phyloP scores from a whole-genome alignment of 2,329 filamentous ascomycete species.

The Penicillium polonicum region DNA sequence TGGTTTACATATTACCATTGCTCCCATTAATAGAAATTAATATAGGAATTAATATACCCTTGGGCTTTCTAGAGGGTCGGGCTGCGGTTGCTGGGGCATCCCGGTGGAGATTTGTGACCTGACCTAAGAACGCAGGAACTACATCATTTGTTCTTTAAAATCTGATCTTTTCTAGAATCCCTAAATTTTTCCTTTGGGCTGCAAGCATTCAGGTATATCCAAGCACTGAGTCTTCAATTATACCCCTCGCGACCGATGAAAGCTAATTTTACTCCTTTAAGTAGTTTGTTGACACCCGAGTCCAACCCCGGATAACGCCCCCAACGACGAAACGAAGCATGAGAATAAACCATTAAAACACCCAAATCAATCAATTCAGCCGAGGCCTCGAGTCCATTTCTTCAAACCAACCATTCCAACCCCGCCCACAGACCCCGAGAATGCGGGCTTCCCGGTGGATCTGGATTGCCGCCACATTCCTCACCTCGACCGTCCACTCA shows the following conservation, averaged over 20 bases:
- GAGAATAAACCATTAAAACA: not conserved
- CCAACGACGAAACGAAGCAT: slow-evolving; percentile 13
- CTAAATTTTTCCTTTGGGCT: not conserved
- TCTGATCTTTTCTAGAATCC: slow-evolving; percentile 1
- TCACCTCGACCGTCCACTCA: slow-evolving; percentile 32
- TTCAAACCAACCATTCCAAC: not conserved
- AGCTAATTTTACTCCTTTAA: slow-evolving; percentile 29
- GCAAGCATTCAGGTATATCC: not conserved
- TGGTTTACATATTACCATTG: not conserved
- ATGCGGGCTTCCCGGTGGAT: slow-evolving; percentile 38
- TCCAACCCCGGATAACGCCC: slow-evolving; percentile 11
- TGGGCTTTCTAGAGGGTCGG: slow-evolving; percentile 14
- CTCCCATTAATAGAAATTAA: not conserved
- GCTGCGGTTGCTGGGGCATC: slow-evolving; percentile 37
- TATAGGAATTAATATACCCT: not conserved
- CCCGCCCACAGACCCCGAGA: slow-evolving; percentile 17
- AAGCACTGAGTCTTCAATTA: not conserved
- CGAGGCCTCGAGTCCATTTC: not conserved
- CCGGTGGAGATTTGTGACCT: slow-evolving; percentile 31
- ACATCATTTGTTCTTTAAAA: slow-evolving; percentile 19
- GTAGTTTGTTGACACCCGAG: slow-evolving; percentile 37
- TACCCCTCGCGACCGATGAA: not conserved
- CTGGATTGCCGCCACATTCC: slow-evolving; percentile 33
- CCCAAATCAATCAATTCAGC: not conserved
- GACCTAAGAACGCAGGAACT: slow-evolving; percentile 19